phyloP scores from a whole-genome alignment of 148 eudicot species.

The Gaultheria prostrata region DNA sequence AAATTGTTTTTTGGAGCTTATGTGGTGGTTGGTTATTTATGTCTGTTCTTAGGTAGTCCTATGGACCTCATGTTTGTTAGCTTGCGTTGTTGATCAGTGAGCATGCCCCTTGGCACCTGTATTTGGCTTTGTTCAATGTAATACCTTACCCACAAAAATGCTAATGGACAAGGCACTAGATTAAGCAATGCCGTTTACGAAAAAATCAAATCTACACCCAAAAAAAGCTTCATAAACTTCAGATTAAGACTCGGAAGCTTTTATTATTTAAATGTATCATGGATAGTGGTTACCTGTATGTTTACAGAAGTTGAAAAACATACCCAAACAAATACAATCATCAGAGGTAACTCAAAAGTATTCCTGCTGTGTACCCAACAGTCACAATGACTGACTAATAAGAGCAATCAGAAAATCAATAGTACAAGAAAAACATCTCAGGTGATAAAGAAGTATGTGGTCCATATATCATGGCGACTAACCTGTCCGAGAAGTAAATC shows the following conservation, averaged over 20 bases:
- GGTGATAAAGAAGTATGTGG: background rate
- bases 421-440: background rate
- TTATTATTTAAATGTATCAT: background rate
- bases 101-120: too few relatives aligned
- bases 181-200: background rate
- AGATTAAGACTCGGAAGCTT: background rate
- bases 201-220: background rate
- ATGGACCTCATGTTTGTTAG: too few relatives aligned
- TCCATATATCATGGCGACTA: slow-evolving; percentile 14
- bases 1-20: too few relatives aligned
- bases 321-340: slow-evolving; percentile 14
- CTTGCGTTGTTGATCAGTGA: too few relatives aligned
- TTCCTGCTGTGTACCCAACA: slow-evolving; percentile 9
- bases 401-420: background rate
- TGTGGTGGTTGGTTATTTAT: too few relatives aligned
- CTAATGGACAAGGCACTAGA: background rate
- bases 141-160: too few relatives aligned
- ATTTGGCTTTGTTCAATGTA: too few relatives aligned
- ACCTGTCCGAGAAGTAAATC: slow-evolving; percentile 99
- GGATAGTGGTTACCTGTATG: background rate
- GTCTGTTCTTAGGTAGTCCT: too few relatives aligned
- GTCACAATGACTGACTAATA: slow-evolving; percentile 5
- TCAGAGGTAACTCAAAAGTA: slow-evolving; percentile 14
- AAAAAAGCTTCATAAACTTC: background rate
- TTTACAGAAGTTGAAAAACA: background rate